Evolutionary conservation across 495 filamentous ascomycete genomes (phyloP), one percentile per base, ranked within the genome.

Genomic region (Wilcoxina mikolae): DNA sequence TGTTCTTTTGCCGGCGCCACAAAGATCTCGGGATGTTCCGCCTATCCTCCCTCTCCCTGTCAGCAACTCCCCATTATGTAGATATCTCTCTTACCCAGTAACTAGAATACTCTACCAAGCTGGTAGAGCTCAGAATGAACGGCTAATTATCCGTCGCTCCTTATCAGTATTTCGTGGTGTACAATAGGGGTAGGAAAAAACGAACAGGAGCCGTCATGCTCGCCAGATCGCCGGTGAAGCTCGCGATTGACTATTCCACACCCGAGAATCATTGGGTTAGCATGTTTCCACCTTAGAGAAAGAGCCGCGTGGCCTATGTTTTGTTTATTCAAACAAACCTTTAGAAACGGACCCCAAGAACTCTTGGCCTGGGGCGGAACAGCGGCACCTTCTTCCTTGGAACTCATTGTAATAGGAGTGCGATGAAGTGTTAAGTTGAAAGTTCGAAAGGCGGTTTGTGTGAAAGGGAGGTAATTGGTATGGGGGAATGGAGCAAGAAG

Each of bases 171-270:
- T 24, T 12, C 41, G 41, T 20, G 9, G 7, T 44, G 41, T 44
- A 5, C 20, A 44, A 17, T n/a, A 38, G 31, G 29, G 41, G 39
- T 42, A 38, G n/a, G 33, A 20, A 47, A 43, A 49, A 46, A 55
- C 53, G 39, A 25, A 65, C 63, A 33, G 91, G 91, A 20, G 91
- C 90, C 28, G 91, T 95, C 69, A 96, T 73, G 51, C 87, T 87
- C 11, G 90, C 84, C 42, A 98, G 79, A 62, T 98, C 91, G 62
- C 93, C 91, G 70, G 87, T 94, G 74, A 95, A 96, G 18, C 87
- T 91, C 33, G 91, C 86, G 63, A 98, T 87, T 25, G 89, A 93
- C 87, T 93, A 29, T 53, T 7, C 23, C 25, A 18, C 23, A 69
- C 67, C 65, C 9, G 55, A 45, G 1, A 7, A 24, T 23, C 35